These are phyloP conservation scores for Zygosaccharomyces sapae DNA, from an alignment of 1,139 yeast genomes.

Conservation along the genomic window DNA sequence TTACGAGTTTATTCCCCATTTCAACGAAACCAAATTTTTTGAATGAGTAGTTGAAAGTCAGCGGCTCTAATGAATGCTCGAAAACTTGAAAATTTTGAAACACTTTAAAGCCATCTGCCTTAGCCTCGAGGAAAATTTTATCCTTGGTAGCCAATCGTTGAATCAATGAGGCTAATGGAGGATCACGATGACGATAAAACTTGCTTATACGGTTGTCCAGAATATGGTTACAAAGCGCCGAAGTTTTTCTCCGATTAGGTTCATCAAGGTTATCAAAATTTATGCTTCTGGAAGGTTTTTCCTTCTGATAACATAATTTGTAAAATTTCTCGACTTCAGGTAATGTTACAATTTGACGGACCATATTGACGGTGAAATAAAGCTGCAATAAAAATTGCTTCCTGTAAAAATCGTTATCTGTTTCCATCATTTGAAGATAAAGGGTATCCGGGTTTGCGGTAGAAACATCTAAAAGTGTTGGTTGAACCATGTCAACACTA, in stretches of 20 bases:
- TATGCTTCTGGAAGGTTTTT: constrained; percentile 15
- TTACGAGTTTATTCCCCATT: constrained; percentile 33
- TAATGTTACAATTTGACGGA: constrained; percentile 23
- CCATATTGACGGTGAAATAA: constrained; percentile 20
- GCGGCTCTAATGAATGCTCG: constrained; percentile 1
- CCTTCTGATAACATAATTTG: constrained; percentile 23
- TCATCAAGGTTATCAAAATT: constrained; percentile 18
- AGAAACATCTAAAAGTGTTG: constrained; percentile 26
- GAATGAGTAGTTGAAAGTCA: constrained; percentile 21
- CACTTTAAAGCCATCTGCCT: constrained; percentile 25
- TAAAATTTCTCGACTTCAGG: constrained; percentile 23
- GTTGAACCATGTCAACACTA: constrained; percentile 15
- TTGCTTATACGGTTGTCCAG: constrained; percentile 21
- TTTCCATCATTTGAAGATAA: constrained; percentile 24
- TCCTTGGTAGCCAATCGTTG: constrained; percentile 19
- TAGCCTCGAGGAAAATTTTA: constrained; percentile 17
- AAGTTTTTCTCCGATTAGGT: constrained; percentile 17
- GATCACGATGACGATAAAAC: constrained; percentile 30
- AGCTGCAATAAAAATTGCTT: constrained; percentile 31
- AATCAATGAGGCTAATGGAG: constrained; percentile 21
- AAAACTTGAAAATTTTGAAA: constrained; percentile 21
- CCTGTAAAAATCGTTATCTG: constrained; percentile 28
- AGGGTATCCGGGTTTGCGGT: constrained; percentile 18
- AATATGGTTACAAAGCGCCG: constrained; percentile 20
- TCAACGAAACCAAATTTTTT: constrained; percentile 34